phyloP scores from a whole-genome alignment of 2,329 filamentous ascomycete genomes.

The Bimuria novae-zelandiae region DNA sequence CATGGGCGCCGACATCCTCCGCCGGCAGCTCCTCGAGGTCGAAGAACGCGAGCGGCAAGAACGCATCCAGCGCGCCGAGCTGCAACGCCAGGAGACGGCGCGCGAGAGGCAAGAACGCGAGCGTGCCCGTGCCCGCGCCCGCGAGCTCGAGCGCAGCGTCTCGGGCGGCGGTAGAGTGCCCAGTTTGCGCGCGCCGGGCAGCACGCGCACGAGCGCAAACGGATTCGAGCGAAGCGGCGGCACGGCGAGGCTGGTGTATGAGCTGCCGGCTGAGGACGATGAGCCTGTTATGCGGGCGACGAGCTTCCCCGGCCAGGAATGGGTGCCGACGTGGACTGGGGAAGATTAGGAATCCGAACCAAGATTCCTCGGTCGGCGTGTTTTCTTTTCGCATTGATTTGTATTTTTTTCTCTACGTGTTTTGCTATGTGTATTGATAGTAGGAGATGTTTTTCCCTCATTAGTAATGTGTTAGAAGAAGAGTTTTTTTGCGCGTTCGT shows the following conservation, averaged over 20 bases:
- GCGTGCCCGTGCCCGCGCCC: constrained; percentile 35
- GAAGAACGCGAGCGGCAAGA: constrained; percentile 41
- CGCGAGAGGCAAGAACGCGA: constrained; percentile 36
- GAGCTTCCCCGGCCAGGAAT: constrained; percentile 73
- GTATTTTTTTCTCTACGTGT: constrained; percentile 12
- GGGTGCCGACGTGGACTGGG: constrained; percentile 59
- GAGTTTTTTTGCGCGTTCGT: constrained; percentile 8
- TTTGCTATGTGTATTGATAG: constrained; percentile 5
- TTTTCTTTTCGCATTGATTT: not conserved
- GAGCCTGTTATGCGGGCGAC: constrained; percentile 67
- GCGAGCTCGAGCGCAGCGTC: constrained; percentile 41
- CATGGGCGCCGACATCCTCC: constrained; percentile 44
- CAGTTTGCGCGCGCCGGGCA: constrained; percentile 37
- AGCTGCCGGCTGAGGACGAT: constrained; percentile 48
- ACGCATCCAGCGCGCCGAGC: constrained; percentile 34
- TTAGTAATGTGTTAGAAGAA: not conserved
- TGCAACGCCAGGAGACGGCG: constrained; percentile 30
- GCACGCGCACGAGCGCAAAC: constrained; percentile 27
- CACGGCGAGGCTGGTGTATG: constrained; percentile 32
- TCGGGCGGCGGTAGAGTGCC: constrained; percentile 37
- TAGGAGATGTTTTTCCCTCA: not conserved
- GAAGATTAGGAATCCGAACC: too few relatives aligned
- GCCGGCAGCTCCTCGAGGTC: constrained; percentile 39
- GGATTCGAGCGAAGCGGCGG: constrained; percentile 37
- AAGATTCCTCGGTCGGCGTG: too few relatives aligned